Conservation (phyloP, 371 early-diverging fungal genomes). For the Mortierella polycephala region DNA sequence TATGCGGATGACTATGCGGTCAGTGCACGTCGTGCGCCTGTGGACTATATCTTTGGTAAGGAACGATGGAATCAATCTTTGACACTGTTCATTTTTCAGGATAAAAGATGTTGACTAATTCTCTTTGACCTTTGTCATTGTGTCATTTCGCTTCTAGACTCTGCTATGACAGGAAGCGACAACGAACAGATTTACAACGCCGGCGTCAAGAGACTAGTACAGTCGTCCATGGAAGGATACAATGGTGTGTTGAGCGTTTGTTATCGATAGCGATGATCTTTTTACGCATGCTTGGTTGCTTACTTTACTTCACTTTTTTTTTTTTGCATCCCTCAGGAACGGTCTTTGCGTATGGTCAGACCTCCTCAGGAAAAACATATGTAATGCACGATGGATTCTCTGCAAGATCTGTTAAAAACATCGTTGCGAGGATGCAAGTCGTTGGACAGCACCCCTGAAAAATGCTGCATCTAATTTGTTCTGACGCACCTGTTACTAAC, state of each 20-base stretch:
- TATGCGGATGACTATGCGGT: constrained; percentile 47
- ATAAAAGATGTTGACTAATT: not conserved
- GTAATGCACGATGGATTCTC: constrained; percentile 47
- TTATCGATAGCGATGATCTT: not conserved
- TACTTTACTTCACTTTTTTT: not conserved
- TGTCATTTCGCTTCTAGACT: not conserved
- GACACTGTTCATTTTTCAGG: not conserved
- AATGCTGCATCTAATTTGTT: too few species aligned
- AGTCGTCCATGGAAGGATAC: constrained; percentile 70
- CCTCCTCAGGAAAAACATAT: constrained; percentile 96
- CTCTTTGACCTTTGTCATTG: not conserved
- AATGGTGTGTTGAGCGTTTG: constrained; percentile 56
- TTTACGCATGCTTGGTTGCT: not conserved
- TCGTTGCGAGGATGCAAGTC: too few species aligned
- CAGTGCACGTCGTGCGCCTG: constrained; percentile 22
- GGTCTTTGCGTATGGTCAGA: constrained; percentile 93
- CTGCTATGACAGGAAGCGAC: constrained; percentile 54
- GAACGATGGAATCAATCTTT: not conserved
- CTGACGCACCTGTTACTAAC: too few species aligned
- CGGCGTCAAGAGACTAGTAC: constrained; percentile 55
- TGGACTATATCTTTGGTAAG: constrained; percentile 43
- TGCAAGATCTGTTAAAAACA: not conserved
- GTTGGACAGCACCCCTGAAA: too few species aligned
- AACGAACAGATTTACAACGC: constrained; percentile 56
- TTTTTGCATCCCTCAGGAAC: constrained; percentile 24